Conservation (phyloP, 345 rosid genomes). For the Eucalyptus sp. region DNA sequence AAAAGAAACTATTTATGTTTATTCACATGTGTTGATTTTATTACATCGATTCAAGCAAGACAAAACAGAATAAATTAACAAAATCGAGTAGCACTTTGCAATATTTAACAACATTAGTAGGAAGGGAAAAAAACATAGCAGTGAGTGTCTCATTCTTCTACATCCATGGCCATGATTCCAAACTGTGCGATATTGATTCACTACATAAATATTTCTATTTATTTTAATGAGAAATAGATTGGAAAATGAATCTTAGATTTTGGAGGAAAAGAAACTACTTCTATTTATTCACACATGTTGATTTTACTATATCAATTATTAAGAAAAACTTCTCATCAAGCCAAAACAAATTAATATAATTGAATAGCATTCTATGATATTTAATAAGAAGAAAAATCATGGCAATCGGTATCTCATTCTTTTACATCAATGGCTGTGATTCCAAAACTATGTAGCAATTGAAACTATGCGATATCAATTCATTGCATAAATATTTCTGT, state of each 20-base stretch:
- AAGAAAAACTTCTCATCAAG: rapidly evolving
- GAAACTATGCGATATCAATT: background rate
- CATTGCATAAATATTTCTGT: background rate
- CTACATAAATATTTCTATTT: background rate
- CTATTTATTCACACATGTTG: background rate
- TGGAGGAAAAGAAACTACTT: background rate
- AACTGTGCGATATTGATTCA: background rate
- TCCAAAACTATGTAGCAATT: background rate
- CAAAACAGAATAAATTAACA: background rate
- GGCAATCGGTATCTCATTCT: background rate
- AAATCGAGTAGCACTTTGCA: background rate
- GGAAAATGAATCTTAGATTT: background rate
- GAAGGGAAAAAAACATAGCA: background rate
- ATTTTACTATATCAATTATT: background rate
- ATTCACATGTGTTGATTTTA: background rate
- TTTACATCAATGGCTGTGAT: background rate
- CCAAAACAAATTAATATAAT: background rate
- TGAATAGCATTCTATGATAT: background rate
- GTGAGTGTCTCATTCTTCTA: background rate
- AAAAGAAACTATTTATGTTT: background rate
- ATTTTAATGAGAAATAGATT: background rate
- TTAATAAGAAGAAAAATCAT: background rate
- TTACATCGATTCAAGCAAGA: too few species aligned
- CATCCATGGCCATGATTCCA: background rate
- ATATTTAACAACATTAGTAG: background rate